Evolutionary conservation across 106 monocot species (phyloP), one percentile per base, ranked within the genome.

Genomic region (Vanilla planifolia): DNA sequence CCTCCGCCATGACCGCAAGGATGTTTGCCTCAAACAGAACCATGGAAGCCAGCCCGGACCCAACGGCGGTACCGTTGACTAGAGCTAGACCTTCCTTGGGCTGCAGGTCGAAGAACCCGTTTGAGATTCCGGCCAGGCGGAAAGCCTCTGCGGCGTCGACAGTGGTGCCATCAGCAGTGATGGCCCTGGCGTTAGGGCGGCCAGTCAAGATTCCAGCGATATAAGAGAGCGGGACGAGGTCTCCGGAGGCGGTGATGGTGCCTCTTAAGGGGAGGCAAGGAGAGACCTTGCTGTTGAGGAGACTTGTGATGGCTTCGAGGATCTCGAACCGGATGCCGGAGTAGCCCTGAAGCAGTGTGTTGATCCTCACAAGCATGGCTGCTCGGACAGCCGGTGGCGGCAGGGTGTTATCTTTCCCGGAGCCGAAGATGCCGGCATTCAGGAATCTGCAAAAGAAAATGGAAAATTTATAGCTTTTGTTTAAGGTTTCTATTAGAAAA

Each of bases 261-360:
- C 95, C 95, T 2, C 90, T 72, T 51, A 96, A 76, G 0, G 95
- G 95, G 50, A 96, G 81, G 74, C 80, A 75, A 8, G 89, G 95
- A 40, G 90, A 90, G 63, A 95, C 50, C 30, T 66, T 48, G 41
- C 45, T 36, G 68, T 95, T 95, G 15, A 95, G 80, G 14, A 95
- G 67, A 59, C 56, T 48, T 5, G 86, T 72, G 23, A 95, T 80
- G 35, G 94, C 71, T 47, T 89, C 89, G 27, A 95, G 77, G 70
- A 95, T 86, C 80, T 95, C 94, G 55, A 89, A 95, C 4, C 95
- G 82, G 68, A 95, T 95, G 32, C 90, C 95, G 14, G 95, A 95
- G 90, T 95, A 95, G 28, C 94, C 94, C 58, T 95, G 94, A 16
- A 95, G 66, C 43, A 89, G 89, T 20, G 93, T 93, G 81, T 93